These are phyloP conservation scores for Suillus spraguei DNA, from an alignment of 768 basidiomycete genomes.

Conservation along the genomic window DNA sequence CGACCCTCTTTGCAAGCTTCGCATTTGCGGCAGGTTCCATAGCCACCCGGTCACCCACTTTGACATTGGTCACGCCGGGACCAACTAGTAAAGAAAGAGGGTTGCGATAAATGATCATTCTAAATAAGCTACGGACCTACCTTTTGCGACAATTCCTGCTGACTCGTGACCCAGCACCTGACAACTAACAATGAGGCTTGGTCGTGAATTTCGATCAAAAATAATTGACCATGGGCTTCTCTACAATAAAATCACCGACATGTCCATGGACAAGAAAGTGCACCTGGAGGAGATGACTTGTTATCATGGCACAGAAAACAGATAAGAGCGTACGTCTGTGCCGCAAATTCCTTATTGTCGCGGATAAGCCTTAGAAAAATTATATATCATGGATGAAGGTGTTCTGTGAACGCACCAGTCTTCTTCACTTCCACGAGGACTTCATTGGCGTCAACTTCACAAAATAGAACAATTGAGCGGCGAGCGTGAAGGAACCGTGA, in stretches of 20 bases:
- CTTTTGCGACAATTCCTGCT: conserved; percentile 72
- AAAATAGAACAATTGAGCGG: conserved; percentile 13
- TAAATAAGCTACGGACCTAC: conserved; percentile 35
- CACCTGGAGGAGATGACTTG: conserved; percentile 44
- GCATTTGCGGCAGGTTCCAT: conserved; percentile 89
- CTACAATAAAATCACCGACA: conserved; percentile 78
- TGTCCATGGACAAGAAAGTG: conserved; percentile 82
- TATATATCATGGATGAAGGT: too few species aligned
- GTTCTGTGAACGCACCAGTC: too few species aligned
- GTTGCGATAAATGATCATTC: conserved; percentile 2
- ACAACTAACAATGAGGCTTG: conserved; percentile 1
- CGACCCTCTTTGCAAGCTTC: conserved; percentile 82
- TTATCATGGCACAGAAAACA: conserved; percentile 15
- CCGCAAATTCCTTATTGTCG: not conserved
- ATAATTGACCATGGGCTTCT: conserved; percentile 69
- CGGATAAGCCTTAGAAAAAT: too few species aligned
- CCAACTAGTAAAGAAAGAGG: conserved; percentile 58
- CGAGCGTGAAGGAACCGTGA: not conserved
- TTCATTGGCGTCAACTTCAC: conserved; percentile 67
- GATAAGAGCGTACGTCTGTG: conserved; percentile 57
- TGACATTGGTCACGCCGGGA: conserved; percentile 69
- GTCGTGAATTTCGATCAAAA: conserved; percentile 7
- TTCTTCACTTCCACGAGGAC: conserved; percentile 36
- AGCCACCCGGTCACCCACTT: conserved; percentile 85
- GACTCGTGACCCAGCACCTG: conserved; percentile 96